These are phyloP conservation scores for Santalum album DNA, from an alignment of 164 flowering plant species.

Conservation along the genomic window DNA sequence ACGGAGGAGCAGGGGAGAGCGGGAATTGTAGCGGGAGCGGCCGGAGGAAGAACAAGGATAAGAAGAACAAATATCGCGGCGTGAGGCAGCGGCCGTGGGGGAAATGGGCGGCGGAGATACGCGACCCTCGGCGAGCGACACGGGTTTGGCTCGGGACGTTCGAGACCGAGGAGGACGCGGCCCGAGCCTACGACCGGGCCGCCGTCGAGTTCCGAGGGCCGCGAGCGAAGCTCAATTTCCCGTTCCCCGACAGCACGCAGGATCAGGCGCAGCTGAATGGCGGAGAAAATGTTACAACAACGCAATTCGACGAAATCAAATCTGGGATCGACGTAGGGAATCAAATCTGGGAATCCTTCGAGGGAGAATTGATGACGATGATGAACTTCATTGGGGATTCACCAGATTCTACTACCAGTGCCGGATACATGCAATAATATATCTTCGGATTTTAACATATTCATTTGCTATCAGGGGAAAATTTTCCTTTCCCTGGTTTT, in stretches of 20 bases:
- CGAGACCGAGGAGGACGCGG: slow-evolving; percentile 42
- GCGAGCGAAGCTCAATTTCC: slow-evolving; percentile 48
- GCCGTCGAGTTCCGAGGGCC: slow-evolving; percentile 46
- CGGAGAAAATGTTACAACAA: background rate
- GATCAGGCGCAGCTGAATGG: background rate
- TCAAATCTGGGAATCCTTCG: slow-evolving; percentile 19
- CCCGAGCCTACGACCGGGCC: slow-evolving; percentile 41
- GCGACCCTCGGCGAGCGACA: slow-evolving; percentile 32
- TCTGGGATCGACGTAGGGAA: background rate
- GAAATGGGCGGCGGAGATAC: slow-evolving; percentile 48
- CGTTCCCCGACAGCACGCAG: slow-evolving; percentile 18
- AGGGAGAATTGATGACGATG: slow-evolving; percentile 22
- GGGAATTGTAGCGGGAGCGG: slow-evolving; percentile 18
- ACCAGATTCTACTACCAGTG: slow-evolving; percentile 16
- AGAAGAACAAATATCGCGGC: background rate
- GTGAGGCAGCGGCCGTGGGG: slow-evolving; percentile 36
- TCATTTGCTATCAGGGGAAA: no score
- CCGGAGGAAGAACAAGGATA: background rate
- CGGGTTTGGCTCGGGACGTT: slow-evolving; percentile 51
- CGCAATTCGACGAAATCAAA: background rate
- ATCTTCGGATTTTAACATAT: no score
- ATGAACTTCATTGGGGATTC: slow-evolving; percentile 16
- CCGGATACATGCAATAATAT: slow-evolving; percentile 2
- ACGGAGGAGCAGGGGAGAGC: background rate
- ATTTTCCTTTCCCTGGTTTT: no score